Evolutionary conservation across 2,329 filamentous ascomycete species (phyloP).

Genomic region (Davidsoniella neocaledoniae): DNA sequence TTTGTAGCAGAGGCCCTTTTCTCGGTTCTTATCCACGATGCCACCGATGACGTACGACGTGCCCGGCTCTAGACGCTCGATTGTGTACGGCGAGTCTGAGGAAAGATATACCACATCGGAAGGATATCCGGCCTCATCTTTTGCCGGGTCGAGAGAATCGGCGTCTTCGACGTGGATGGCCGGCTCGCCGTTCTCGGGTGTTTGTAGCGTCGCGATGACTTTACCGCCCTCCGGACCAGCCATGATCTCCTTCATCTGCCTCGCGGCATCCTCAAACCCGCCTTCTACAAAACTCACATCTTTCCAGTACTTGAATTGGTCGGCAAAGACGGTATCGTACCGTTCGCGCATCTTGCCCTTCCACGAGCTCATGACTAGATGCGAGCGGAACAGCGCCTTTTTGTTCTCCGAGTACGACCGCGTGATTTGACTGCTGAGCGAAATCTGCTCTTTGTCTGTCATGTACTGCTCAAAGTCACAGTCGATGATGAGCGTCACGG

Average conservation of each 20-base stretch:
- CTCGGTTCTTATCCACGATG: conserved; percentile 85
- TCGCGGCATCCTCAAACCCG: conserved; percentile 55
- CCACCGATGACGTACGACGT: conserved; percentile 88
- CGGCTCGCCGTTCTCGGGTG: conserved; percentile 17
- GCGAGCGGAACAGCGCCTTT: conserved; percentile 46
- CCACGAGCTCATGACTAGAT: conserved; percentile 66
- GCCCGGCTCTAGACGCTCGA: conserved; percentile 70
- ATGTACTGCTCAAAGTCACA: conserved; percentile 87
- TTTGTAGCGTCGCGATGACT: conserved; percentile 40
- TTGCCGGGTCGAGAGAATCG: conserved; percentile 20
- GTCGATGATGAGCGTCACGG: conserved; percentile 70
- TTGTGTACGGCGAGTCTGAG: conserved; percentile 74
- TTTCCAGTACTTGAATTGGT: conserved; percentile 64
- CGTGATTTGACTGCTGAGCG: conserved; percentile 68
- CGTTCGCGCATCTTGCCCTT: conserved; percentile 57
- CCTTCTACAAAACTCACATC: conserved; percentile 55
- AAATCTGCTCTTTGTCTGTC: conserved; percentile 71
- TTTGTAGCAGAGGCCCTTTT: conserved; percentile 88
- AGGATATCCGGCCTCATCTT: conserved; percentile 22
- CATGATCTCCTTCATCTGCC: conserved; percentile 54
- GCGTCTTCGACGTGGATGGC: conserved; percentile 8
- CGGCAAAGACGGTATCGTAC: conserved; percentile 58
- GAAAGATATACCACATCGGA: conserved; percentile 62
- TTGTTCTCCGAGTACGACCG: conserved; percentile 80
- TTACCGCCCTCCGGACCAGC: conserved; percentile 34